Evolutionary conservation across 345 rosid genomes (phyloP), one percentile per base, ranked within the genome.

Genomic region (Gossypium thurberi): DNA sequence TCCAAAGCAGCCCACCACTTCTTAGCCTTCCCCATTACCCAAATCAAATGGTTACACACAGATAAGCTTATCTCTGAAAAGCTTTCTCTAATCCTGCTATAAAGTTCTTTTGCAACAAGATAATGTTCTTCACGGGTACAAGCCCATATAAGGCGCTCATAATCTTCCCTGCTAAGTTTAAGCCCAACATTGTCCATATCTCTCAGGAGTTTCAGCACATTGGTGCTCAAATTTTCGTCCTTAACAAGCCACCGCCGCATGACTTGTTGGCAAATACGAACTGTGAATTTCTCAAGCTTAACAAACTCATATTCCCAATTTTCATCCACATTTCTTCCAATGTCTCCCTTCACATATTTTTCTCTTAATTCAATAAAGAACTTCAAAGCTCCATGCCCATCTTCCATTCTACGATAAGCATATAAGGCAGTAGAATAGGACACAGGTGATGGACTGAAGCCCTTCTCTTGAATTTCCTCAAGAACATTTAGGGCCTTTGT

Each of bases 1-100:
- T 92, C 98, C 79, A 94, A 79, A 11, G 98, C 98, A 0, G 97
- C 94, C 99, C 97, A 92, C 99, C 98, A 94, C 76, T 88, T 94
- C 84, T 86, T 92, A 70, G 98, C 96, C 76, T 86, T 92, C 70
- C 98, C 97, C 97, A 92, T 86, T 79, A 92, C 68, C 97, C 99
- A 94, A 70, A 94, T 94, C 81, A 88, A 72, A 78, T 94, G 99
- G 85, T 92, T 94, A 86, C 98, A 90, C 47, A 90, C 94, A n/a
- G 97, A 89, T 64, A 94, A 70, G 82, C 92, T 89, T 76, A 92
- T 89, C 7, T 84, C 86, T 20, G 75, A 73, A 71, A 81, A 52
- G 60, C 77, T 82, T 79, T 86, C 95, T 83, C 98, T 90, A 53
- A 87, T 82, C 78, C 92, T 85, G 71, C 33, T 74, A 59, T 94